Evolutionary conservation across 805 yeast genomes (phyloP).

Genomic region (Diddensiella caesifluorescens): DNA sequence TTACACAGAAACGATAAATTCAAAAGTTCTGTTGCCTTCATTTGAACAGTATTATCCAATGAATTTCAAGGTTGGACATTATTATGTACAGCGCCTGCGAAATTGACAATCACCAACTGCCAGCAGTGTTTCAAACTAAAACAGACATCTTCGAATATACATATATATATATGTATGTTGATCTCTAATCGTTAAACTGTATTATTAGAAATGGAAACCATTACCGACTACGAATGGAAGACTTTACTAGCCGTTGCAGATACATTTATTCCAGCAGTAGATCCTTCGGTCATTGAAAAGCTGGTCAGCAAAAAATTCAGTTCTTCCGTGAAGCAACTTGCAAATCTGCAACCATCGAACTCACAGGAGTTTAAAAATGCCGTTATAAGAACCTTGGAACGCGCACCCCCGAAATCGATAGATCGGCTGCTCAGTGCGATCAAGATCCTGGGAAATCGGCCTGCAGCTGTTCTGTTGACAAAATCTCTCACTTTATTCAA

Average conservation of each 20-base stretch:
- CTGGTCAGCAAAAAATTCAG: conserved; percentile 4
- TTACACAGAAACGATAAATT: no score
- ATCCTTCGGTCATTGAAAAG: conserved; percentile 3
- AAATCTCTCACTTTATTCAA: conserved; percentile 20
- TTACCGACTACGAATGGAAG: conserved; percentile 11
- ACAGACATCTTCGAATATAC: no score
- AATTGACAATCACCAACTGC: no score
- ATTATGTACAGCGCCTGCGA: no score
- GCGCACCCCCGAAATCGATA: conserved; percentile 2
- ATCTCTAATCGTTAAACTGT: no score
- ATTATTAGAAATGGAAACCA: conserved; percentile 1
- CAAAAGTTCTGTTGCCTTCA: no score
- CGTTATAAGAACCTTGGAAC: conserved; percentile 3
- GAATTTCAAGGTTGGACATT: no score
- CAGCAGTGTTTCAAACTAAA: no score
- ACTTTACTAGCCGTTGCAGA: conserved; percentile 16
- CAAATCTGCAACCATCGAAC: conserved; percentile 12
- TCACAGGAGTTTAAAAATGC: conserved; percentile 6
- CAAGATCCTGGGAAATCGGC: conserved; percentile 21
- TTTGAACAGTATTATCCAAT: no score
- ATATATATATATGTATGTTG: no score
- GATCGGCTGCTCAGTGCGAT: conserved; percentile 19
- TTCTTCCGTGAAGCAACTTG: conserved; percentile 11
- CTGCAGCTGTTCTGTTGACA: conserved; percentile 24
- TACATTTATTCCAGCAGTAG: conserved; percentile 18